phyloP scores from a whole-genome alignment of 2,329 filamentous ascomycete genomes.

The Cladosporium sp. region DNA sequence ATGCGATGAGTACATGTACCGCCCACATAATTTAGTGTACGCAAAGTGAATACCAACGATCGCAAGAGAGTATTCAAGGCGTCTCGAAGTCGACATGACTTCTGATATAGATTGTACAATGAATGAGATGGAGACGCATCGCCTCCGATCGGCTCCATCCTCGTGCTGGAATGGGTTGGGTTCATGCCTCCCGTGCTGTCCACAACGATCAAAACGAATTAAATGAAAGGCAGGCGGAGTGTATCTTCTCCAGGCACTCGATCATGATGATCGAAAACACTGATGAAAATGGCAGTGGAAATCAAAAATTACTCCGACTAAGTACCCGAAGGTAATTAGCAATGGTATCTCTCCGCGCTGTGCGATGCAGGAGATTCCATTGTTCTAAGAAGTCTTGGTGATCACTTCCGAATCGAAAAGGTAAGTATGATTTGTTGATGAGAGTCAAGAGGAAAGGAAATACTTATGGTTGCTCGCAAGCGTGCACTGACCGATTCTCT shows the following conservation, averaged over 20 bases:
- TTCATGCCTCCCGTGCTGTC: neutral
- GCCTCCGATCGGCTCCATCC: too few relatives aligned
- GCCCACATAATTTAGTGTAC: too few relatives aligned
- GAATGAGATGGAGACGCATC: too few relatives aligned
- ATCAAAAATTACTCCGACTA: conserved; percentile 25
- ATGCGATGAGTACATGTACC: too few relatives aligned
- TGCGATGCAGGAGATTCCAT: conserved; percentile 19
- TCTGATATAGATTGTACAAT: too few relatives aligned
- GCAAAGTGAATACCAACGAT: too few relatives aligned
- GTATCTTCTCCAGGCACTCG: conserved; percentile 18
- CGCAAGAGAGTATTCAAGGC: too few relatives aligned
- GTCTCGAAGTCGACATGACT: too few relatives aligned
- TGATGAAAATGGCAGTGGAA: conserved; percentile 23
- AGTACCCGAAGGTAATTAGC: conserved; percentile 21
- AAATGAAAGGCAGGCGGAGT: too few relatives aligned
- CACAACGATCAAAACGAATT: neutral
- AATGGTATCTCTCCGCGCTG: conserved; percentile 21
- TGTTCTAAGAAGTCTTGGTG: conserved; percentile 13
- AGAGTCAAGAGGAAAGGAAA: neutral
- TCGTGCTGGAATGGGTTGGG: neutral
- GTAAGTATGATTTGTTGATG: conserved; percentile 3
- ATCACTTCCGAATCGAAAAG: conserved; percentile 15
- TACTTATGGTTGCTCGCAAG: neutral
- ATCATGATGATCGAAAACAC: neutral
- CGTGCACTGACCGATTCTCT: neutral